phyloP scores from a whole-genome alignment of 2,329 filamentous ascomycete genomes.

The Pseudogymnoascus sp. region DNA sequence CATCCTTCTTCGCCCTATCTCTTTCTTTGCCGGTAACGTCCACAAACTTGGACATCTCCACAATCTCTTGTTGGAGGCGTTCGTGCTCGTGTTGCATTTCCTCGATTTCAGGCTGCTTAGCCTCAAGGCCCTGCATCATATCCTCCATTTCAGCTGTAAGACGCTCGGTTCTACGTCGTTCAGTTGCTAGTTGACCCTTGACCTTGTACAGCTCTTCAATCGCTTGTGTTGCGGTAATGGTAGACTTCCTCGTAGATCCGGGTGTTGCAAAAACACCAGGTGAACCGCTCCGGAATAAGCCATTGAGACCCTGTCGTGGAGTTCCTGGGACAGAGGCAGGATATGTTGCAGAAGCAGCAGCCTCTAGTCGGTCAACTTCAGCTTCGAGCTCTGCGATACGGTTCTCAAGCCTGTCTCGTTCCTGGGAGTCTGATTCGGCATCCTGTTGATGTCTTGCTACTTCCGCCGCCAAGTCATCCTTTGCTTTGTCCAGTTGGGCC shows the following conservation, averaged over 20 bases:
- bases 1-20: constrained; percentile 68
- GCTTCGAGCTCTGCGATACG: constrained; percentile 58
- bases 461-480: constrained; percentile 54
- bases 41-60: constrained; percentile 76
- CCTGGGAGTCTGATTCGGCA: constrained; percentile 47
- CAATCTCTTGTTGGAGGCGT: constrained; percentile 68
- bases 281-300: constrained; percentile 46
- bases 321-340: constrained; percentile 45
- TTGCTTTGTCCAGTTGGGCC: constrained; percentile 47
- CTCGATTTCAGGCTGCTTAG: constrained; percentile 78
- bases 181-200: constrained; percentile 64
- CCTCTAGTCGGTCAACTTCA: constrained; percentile 51
- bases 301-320: constrained; percentile 44
- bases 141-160: constrained; percentile 73
- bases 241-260: constrained; percentile 46
- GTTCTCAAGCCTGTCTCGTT: constrained; percentile 53
- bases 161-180: constrained; percentile 66
- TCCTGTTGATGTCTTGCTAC: constrained; percentile 45
- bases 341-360: constrained; percentile 36
- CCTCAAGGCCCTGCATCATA: constrained; percentile 76
- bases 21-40: constrained; percentile 75
- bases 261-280: constrained; percentile 50
- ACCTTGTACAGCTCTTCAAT: constrained; percentile 57
- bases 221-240: constrained; percentile 52
- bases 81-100: constrained; percentile 76